A percentile compares a stretch with the other conserved stretches of the same genome.
These are phyloP conservation scores for Fusarium decemcellulare DNA, from an alignment of 2,329 filamentous ascomycete species.

Conservation along the genomic window DNA sequence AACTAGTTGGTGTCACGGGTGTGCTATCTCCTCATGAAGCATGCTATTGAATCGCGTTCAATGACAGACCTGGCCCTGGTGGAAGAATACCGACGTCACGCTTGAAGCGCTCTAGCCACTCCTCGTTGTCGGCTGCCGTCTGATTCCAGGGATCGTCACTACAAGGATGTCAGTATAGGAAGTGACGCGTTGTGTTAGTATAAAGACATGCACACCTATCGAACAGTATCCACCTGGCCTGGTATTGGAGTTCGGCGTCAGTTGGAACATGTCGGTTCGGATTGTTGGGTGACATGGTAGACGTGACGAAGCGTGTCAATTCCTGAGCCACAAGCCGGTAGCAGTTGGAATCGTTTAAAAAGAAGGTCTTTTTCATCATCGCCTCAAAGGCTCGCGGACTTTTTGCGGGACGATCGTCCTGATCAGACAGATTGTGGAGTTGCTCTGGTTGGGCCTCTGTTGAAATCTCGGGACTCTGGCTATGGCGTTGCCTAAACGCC, in stretches of 20 bases:
- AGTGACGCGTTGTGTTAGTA: constrained; percentile 31
- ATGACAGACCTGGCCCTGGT: constrained; percentile 64
- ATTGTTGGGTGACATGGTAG: constrained; percentile 71
- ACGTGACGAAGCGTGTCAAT: constrained; percentile 65
- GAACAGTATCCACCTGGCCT: constrained; percentile 75
- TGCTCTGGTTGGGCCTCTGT: neutral
- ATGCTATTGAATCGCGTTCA: constrained; percentile 61
- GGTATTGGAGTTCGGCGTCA: constrained; percentile 74
- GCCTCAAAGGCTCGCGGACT: neutral
- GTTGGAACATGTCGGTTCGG: constrained; percentile 71
- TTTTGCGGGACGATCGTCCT: neutral
- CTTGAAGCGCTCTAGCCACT: constrained; percentile 76
- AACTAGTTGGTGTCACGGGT: too few species aligned
- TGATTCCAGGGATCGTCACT: constrained; percentile 76
- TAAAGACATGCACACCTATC: constrained; percentile 64
- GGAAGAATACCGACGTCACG: constrained; percentile 68
- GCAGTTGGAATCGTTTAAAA: constrained; percentile 73
- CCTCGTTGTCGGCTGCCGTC: constrained; percentile 73
- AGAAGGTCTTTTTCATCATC: constrained; percentile 50
- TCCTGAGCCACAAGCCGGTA: constrained; percentile 69
- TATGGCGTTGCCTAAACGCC: constrained; percentile 62
- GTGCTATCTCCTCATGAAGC: too few species aligned
- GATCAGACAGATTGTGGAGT: neutral
- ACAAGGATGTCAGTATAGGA: too few species aligned
- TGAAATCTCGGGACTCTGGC: constrained; percentile 10